Evolutionary conservation across 139 green algal genomes (phyloP), one percentile per base, ranked within the genome.

Genomic region (Auxenochlorella pyrenoidosa): DNA sequence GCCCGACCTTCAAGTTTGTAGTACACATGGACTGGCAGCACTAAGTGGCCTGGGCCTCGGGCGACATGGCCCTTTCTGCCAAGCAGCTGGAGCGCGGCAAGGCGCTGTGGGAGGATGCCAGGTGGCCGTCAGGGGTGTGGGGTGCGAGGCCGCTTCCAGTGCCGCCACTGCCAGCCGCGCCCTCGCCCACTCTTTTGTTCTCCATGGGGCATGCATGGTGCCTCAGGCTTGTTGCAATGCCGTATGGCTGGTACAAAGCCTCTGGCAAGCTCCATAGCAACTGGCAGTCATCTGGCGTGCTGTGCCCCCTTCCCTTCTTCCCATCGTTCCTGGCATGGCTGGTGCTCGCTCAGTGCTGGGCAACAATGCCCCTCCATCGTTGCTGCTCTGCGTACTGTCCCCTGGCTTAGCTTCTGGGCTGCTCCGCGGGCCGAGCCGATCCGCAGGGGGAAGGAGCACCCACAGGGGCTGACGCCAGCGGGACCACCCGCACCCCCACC

Each of bases 91-190:
- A 59, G 41, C 73, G 28, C 0, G 73, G 73, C 40, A 36, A n/a
- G 73, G 28, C 59, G 43, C 75, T 81, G 5, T 81, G 75, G 75
- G 75, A 63, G 43, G 15, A 81, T 47, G 51, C 43, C 75, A 81
- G 30, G 75, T 51, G 40, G 34, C 54, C 12, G 63, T 24, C 26
- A 71, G 68, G 43, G 71, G n/a, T n/a, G 40, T 58, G 43, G 40
- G 41, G 38, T 22, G 38, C 70, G 5, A 79, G 43, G 28, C 43
- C 51, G 75, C 75, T 16, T 43, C 75, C 28, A 43, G 30, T 47
- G 44, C 43, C 12, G 75, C 43, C 44, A 41, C 75, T 44, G 75
- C 71, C 38, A 38, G n/a, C 71, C 71, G 36, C 12, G 59, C 30
- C 26, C 68, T 44, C 68, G n/a, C n/a, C n/a, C 5, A 6, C n/a